Conservation (phyloP, 169 alveolate genomes). For the Nephromyces sp. region DNA sequence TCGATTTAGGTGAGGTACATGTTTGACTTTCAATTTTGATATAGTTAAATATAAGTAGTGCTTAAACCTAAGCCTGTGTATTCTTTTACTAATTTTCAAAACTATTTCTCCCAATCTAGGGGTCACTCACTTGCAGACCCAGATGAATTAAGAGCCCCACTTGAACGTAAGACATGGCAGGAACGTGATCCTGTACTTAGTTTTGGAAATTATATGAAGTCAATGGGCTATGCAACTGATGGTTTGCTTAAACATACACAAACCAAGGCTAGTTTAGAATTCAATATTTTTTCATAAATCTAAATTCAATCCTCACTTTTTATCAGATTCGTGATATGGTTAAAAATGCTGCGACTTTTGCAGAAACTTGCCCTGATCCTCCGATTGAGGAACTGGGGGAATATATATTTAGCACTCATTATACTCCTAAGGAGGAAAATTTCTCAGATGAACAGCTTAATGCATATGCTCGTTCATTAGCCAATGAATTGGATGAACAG, state of each 20-base stretch:
- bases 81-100: not conserved
- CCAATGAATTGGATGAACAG: too few species aligned
- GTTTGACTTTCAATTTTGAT: conserved; percentile 11
- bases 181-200: conserved; percentile 46
- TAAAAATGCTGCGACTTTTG: conserved; percentile 26
- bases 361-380: conserved; percentile 17
- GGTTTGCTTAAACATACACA: conserved; percentile 33
- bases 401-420: conserved; percentile 17
- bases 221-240: conserved; percentile 36
- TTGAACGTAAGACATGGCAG: conserved; percentile 47
- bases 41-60: conserved; percentile 2
- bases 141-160: conserved; percentile 43
- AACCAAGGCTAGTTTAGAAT: conserved; percentile 18
- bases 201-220: conserved; percentile 42
- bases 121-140: conserved; percentile 63
- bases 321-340: conserved; percentile 1
- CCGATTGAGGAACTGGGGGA: conserved; percentile 14
- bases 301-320: not conserved
- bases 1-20: conserved; percentile 28
- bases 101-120: not conserved
- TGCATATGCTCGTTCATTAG: not conserved
- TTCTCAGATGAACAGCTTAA: not conserved
- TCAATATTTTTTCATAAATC: too few species aligned
- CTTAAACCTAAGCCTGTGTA: not conserved
- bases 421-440: conserved; percentile 3